These are phyloP conservation scores for Yarrowia hollandica DNA, from an alignment of 805 yeast genomes.

Conservation along the genomic window DNA sequence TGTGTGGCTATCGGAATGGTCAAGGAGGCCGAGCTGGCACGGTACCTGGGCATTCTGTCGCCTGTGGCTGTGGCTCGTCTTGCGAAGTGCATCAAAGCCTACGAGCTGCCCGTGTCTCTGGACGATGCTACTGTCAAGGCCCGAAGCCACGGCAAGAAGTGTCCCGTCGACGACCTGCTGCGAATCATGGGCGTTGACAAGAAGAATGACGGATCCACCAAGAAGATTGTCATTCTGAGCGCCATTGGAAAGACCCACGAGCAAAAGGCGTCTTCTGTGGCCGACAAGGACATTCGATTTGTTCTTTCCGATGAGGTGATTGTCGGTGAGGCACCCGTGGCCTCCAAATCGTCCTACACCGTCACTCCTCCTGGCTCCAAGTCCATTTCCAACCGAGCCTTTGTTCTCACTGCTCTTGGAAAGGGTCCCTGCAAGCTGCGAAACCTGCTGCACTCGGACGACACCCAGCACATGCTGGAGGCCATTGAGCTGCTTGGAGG, in stretches of 20 bases:
- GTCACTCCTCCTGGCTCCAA: conserved; percentile 95
- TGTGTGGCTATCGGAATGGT: conserved; percentile 98
- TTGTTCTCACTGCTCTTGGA: conserved; percentile 89
- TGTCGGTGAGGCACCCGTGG: conserved; percentile 53
- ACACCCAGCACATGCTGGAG: conserved; percentile 88
- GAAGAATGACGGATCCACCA: conserved; percentile 90
- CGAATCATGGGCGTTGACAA: conserved; percentile 93
- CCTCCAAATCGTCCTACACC: conserved; percentile 41
- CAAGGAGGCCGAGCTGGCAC: conserved; percentile 90
- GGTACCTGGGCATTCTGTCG: conserved; percentile 82
- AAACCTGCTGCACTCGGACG: conserved; percentile 92
- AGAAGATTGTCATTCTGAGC: conserved; percentile 80
- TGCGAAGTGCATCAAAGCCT: conserved; percentile 76
- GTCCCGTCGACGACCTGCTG: conserved; percentile 75
- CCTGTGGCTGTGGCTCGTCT: conserved; percentile 94
- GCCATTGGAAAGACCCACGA: conserved; percentile 88
- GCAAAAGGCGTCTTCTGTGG: conserved; percentile 78
- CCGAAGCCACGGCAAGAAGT: conserved; percentile 64
- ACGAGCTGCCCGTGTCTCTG: conserved; percentile 79
- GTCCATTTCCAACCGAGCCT: conserved; percentile 93
- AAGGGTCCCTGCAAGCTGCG: conserved; percentile 78
- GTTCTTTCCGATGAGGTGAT: conserved; percentile 78
- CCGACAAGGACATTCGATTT: conserved; percentile 76
- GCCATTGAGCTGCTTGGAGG: conserved; percentile 81
- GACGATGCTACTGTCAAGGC: conserved; percentile 70